These are phyloP conservation scores for Hyphodiscus sp. DNA, from an alignment of 2,329 filamentous ascomycete genomes.

Conservation along the genomic window DNA sequence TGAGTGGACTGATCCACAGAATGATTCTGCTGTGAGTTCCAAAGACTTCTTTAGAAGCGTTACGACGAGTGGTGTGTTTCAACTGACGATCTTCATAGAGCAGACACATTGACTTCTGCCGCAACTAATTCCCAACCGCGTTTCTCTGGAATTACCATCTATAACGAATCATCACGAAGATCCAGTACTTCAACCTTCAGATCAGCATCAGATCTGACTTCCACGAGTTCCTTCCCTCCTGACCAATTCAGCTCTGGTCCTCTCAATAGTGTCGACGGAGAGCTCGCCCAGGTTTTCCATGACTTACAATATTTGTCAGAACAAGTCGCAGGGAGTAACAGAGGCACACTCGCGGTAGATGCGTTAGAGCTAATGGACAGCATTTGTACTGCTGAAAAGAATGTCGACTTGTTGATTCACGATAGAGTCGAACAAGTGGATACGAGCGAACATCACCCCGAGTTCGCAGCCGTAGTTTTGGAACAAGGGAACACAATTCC, in stretches of 20 bases:
- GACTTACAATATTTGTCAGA: background rate
- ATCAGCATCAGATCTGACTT: background rate
- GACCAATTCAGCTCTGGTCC: background rate
- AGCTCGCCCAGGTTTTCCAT: constrained; percentile 1
- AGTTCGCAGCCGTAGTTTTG: background rate
- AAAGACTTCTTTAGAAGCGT: background rate
- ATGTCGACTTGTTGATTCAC: background rate
- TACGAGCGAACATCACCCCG: background rate
- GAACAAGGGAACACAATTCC: background rate
- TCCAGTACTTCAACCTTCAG: background rate
- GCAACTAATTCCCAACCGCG: background rate
- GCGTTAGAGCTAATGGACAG: background rate
- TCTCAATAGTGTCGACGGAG: background rate
- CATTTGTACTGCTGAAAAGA: background rate
- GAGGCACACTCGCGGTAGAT: background rate
- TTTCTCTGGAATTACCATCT: background rate
- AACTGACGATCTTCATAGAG: background rate
- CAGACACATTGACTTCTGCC: background rate
- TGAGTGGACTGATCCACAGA: background rate
- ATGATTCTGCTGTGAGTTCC: constrained; percentile 1
- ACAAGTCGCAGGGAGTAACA: background rate
- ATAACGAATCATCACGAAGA: background rate
- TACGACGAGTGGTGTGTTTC: background rate
- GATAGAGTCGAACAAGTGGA: background rate
- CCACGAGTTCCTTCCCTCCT: background rate